These are phyloP conservation scores for Monosporascus sp. DNA, from an alignment of 2,329 filamentous ascomycete species.

Conservation along the genomic window DNA sequence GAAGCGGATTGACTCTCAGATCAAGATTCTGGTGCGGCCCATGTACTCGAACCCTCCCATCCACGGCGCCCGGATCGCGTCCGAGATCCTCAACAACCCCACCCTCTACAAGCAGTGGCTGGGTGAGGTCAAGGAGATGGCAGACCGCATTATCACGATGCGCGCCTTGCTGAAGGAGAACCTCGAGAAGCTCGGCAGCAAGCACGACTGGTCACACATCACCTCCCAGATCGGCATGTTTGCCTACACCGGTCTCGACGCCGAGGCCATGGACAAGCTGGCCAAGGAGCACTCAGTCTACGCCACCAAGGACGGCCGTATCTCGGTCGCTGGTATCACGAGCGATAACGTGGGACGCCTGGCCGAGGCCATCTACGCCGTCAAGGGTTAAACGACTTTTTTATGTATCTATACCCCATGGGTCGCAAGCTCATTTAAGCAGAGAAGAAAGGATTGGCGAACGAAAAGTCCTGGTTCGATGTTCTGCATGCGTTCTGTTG, in stretches of 20 bases:
- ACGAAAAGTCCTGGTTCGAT: no score
- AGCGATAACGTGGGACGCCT: constrained; percentile 72
- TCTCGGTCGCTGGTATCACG: constrained; percentile 82
- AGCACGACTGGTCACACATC: constrained; percentile 98
- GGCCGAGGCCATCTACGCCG: constrained; percentile 78
- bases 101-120: constrained; percentile 91
- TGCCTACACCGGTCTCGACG: constrained; percentile 88
- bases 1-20: constrained; percentile 91
- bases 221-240: constrained; percentile 99
- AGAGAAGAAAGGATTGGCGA: no score
- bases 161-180: constrained; percentile 89
- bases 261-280: constrained; percentile 86
- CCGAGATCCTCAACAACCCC: constrained; percentile 82
- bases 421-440: no score
- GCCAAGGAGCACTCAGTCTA: constrained; percentile 97
- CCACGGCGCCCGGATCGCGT: constrained; percentile 91
- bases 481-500: no score
- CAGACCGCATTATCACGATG: constrained; percentile 98
- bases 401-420: neutral
- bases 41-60: constrained; percentile 98
- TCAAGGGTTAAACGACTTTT: constrained; percentile 54
- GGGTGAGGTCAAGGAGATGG: constrained; percentile 95
- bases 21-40: constrained; percentile 96
- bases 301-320: constrained; percentile 86
- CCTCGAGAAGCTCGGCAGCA: constrained; percentile 89